These are phyloP conservation scores for Cytospora paraplurivora DNA, from an alignment of 2,329 filamentous ascomycete genomes.

Conservation along the genomic window DNA sequence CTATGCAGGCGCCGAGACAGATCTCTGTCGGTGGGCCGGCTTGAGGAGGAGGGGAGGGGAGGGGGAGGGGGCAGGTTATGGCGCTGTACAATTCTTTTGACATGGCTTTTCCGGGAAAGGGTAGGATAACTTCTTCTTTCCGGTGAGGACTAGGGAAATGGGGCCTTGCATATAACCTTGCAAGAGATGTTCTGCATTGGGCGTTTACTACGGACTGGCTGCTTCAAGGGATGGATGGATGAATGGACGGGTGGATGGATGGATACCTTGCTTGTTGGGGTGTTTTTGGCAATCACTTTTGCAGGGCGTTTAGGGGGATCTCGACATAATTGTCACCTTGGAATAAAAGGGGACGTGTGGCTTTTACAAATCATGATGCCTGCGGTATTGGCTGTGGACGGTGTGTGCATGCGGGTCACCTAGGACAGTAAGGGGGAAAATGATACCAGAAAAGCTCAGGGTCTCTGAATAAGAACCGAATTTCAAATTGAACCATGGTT, in stretches of 20 bases:
- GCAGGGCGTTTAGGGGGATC: not conserved
- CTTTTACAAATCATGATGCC: not conserved
- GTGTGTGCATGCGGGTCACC: not conserved
- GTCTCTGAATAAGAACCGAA: not conserved
- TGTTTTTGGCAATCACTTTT: not conserved
- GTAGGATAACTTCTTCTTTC: not conserved
- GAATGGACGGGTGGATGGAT: not conserved
- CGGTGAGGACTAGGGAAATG: not conserved
- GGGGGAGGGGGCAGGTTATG: not conserved
- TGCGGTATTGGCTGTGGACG: not conserved
- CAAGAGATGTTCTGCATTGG: not conserved
- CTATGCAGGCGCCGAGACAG: constrained; percentile 24
- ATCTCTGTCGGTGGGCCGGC: constrained; percentile 27
- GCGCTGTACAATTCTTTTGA: not conserved
- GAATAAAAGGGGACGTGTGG: not conserved
- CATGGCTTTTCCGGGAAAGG: not conserved
- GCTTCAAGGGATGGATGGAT: not conserved
- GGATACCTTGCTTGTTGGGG: not conserved
- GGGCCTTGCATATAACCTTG: not conserved
- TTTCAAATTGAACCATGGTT: not conserved
- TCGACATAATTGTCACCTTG: not conserved
- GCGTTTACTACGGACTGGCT: not conserved
- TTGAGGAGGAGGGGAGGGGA: constrained; percentile 4
- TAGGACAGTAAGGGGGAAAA: not conserved
- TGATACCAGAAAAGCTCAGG: not conserved